phyloP scores from a whole-genome alignment of 2,329 filamentous ascomycete genomes.

The Hortaea werneckii region DNA sequence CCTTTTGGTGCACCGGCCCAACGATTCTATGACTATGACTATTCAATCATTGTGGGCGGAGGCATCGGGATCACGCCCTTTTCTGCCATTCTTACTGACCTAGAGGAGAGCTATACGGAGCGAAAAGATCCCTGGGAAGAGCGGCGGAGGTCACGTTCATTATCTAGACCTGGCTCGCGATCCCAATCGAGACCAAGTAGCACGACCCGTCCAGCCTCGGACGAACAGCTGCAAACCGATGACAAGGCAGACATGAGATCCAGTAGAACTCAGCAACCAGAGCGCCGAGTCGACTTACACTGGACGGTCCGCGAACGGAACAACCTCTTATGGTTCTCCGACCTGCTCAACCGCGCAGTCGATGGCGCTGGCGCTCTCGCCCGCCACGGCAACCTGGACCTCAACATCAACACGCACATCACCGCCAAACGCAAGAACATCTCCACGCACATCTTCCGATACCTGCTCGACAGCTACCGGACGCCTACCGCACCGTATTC shows the following conservation, averaged over 20 bases:
- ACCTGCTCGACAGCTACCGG: constrained; percentile 47
- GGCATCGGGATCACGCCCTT: no score
- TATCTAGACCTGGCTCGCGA: no score
- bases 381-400: constrained; percentile 33
- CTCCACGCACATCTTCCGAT: constrained; percentile 46
- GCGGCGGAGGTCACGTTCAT: no score
- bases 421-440: constrained; percentile 46
- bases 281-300: constrained; percentile 38
- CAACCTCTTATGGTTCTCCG: constrained; percentile 47
- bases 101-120: no score
- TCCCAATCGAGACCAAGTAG: no score
- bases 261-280: constrained; percentile 29
- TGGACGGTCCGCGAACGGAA: constrained; percentile 51
- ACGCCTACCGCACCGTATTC: constrained; percentile 43
- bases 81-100: no score
- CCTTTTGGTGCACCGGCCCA: no score
- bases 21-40: no score
- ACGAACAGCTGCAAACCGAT: no score
- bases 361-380: constrained; percentile 28
- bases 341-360: constrained; percentile 43
- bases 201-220: no score
- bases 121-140: no score
- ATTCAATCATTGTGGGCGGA: no score
- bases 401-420: constrained; percentile 47
- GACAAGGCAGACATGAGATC: background rate